phyloP scores from a whole-genome alignment of 2,329 filamentous ascomycete genomes.

The Exophiala dermatitidis region DNA sequence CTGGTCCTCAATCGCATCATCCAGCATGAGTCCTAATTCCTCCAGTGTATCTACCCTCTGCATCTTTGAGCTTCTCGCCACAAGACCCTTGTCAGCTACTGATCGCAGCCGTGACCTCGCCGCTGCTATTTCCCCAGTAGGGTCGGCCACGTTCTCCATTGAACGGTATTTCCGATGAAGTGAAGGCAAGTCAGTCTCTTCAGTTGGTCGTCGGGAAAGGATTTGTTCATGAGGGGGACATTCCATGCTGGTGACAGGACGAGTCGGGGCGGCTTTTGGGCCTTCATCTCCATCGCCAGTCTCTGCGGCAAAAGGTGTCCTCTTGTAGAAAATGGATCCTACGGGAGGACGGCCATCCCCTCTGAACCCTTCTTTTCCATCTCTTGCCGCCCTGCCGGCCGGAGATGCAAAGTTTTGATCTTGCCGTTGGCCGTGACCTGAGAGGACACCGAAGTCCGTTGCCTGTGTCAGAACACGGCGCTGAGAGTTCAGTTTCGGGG shows the following conservation, averaged over 20 bases:
- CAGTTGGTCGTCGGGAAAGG: neutral
- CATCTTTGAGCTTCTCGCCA: constrained; percentile 1
- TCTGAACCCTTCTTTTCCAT: constrained; percentile 11
- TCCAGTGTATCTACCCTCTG: constrained; percentile 18
- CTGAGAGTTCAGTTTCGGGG: constrained; percentile 5
- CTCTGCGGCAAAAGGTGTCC: neutral
- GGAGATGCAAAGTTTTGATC: constrained; percentile 9
- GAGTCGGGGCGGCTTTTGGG: neutral
- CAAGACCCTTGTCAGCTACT: constrained; percentile 8
- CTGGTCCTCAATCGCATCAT: constrained; percentile 23
- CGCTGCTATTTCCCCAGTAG: constrained; percentile 17
- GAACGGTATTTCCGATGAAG: constrained; percentile 12
- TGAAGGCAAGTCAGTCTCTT: neutral
- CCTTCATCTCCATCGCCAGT: neutral
- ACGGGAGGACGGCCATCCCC: constrained; percentile 12
- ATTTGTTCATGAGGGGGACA: neutral
- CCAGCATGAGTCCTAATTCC: constrained; percentile 26
- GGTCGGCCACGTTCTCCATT: constrained; percentile 13
- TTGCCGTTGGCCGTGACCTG: constrained; percentile 6
- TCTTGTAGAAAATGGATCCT: constrained; percentile 4
- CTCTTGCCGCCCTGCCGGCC: constrained; percentile 4
- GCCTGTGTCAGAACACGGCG: constrained; percentile 9
- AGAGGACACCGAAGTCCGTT: constrained; percentile 3
- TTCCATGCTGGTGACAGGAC: constrained; percentile 17
- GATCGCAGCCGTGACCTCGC: constrained; percentile 20